These are phyloP conservation scores for Fusarium sarcochroum DNA, from an alignment of 2,329 filamentous ascomycete genomes.

Conservation along the genomic window DNA sequence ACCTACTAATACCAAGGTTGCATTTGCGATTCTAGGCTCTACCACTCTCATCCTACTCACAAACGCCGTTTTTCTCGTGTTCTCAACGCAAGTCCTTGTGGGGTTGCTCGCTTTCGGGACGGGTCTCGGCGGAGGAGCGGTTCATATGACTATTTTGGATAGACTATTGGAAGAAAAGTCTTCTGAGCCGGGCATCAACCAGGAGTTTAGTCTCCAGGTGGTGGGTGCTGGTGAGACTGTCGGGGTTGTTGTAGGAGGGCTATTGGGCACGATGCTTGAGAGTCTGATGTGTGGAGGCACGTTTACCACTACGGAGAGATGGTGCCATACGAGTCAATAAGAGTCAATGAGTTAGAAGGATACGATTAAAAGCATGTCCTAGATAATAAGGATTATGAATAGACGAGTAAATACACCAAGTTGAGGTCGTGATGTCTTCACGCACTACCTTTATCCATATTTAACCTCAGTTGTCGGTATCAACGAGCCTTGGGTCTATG, in stretches of 20 bases:
- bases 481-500: not conserved
- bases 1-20: constrained; percentile 17
- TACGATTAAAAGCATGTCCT: not conserved
- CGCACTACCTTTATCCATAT: not conserved
- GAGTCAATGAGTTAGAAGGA: too few relatives aligned
- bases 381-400: constrained; percentile 1
- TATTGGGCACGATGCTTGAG: constrained; percentile 48
- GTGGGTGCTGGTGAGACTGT: constrained; percentile 50
- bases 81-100: constrained; percentile 41
- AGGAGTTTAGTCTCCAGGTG: constrained; percentile 50
- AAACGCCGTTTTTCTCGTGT: constrained; percentile 43
- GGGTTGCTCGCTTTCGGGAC: constrained; percentile 47
- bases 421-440: not conserved
- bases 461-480: not conserved
- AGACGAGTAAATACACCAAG: not conserved
- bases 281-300: constrained; percentile 38
- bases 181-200: constrained; percentile 30
- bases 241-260: constrained; percentile 47
- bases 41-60: constrained; percentile 28
- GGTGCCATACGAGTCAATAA: constrained; percentile 48
- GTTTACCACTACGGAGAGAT: constrained; percentile 36
- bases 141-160: constrained; percentile 49
- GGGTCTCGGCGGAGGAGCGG: constrained; percentile 49
- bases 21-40: constrained; percentile 24
- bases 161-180: constrained; percentile 40